A percentile compares a stretch with the other conserved stretches of the same genome.
These are phyloP conservation scores for Blastocystis sp. DNA, from an alignment of 352 stramenopile genomes.

Conservation along the genomic window DNA sequence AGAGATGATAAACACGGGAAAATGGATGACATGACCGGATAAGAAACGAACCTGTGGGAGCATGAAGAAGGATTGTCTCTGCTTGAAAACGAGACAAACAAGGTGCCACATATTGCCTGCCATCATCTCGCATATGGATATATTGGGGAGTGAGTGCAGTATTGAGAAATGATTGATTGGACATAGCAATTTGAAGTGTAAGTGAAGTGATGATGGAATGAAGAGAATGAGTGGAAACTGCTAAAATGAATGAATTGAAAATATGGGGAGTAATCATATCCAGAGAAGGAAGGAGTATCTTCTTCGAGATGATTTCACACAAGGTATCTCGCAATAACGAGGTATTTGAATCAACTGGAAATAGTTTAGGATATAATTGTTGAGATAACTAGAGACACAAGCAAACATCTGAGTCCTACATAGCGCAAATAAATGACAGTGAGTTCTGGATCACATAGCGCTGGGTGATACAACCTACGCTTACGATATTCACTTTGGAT, in stretches of 20 bases:
- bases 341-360: neutral
- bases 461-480: neutral
- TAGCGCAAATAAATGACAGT: conserved; percentile 29
- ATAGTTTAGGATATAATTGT: neutral
- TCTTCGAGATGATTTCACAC: neutral
- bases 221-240: neutral
- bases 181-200: conserved; percentile 35
- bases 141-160: neutral
- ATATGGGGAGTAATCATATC: neutral
- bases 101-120: neutral
- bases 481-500: neutral
- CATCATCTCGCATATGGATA: neutral
- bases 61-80: conserved; percentile 23
- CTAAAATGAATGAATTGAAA: neutral
- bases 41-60: conserved; percentile 8
- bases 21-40: neutral
- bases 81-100: conserved; percentile 14
- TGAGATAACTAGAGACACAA: conserved; percentile 4
- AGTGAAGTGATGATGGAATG: neutral
- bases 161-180: neutral
- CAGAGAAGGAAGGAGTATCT: neutral
- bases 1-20: conserved; percentile 11
- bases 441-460: conserved; percentile 26
- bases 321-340: conserved; percentile 12
- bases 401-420: neutral